Conservation (phyloP, 768 basidiomycete species). For the Kwoniella botswanensis region DNA sequence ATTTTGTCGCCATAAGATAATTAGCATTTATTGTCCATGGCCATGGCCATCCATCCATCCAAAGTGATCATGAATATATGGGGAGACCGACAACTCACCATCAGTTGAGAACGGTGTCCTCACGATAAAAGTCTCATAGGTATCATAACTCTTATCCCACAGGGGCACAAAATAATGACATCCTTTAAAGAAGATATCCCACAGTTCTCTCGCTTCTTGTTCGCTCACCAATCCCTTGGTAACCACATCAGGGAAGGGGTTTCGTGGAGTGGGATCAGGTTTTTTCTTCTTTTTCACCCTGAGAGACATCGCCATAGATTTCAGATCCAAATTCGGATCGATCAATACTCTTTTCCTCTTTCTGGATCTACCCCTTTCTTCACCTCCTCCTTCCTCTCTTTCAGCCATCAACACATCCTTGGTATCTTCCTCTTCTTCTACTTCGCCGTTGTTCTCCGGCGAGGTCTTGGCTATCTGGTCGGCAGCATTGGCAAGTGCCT, state of each 20-base stretch:
- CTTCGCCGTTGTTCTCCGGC: slow-evolving; percentile 13
- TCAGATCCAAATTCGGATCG: slow-evolving; percentile 65
- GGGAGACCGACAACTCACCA: slow-evolving; percentile 58
- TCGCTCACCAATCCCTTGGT: slow-evolving; percentile 82
- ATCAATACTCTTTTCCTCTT: slow-evolving; percentile 85
- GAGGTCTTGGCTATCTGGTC: slow-evolving; percentile 69
- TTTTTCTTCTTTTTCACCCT: slow-evolving; percentile 53
- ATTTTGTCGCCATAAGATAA: neutral
- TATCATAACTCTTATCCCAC: slow-evolving; percentile 91
- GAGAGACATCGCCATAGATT: slow-evolving; percentile 64
- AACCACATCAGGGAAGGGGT: slow-evolving; percentile 57
- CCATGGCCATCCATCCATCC: too few species aligned
- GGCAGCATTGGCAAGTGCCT: slow-evolving; percentile 91
- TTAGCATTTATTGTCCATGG: neutral
- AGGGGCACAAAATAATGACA: slow-evolving; percentile 96
- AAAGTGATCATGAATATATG: slow-evolving; percentile 3
- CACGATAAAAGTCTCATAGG: slow-evolving; percentile 87
- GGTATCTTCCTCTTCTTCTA: slow-evolving; percentile 11
- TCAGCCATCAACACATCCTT: slow-evolving; percentile 1
- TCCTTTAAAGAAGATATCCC: slow-evolving; percentile 95
- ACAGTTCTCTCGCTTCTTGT: slow-evolving; percentile 83
- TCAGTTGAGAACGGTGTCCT: slow-evolving; percentile 96
- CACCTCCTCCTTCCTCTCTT: neutral
- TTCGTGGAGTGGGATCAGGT: slow-evolving; percentile 56
- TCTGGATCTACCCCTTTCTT: slow-evolving; percentile 64